Percentiles rank a stretch among this genome's conserved stretches.
Evolutionary conservation across 2,329 filamentous ascomycete species (phyloP).

Genomic region (Tolypocladium ovalisporum): DNA sequence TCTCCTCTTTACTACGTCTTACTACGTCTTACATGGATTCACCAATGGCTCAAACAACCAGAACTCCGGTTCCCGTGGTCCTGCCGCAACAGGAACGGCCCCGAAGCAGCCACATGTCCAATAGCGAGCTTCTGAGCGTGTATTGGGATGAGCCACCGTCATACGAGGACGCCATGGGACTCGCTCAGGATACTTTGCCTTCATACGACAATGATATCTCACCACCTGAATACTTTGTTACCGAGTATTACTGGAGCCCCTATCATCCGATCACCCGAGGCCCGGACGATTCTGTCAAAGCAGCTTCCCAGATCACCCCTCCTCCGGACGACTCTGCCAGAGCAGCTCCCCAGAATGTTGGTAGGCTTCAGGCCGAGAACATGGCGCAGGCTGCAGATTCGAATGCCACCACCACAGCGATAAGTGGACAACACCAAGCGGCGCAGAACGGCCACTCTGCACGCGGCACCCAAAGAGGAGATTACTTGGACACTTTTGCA

Average conservation of each 20-base stretch:
- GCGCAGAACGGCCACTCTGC: neutral
- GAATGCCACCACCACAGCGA: neutral
- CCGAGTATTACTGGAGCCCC: neutral
- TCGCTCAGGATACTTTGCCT: neutral
- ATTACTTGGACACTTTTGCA: neutral
- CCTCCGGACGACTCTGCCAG: too few species aligned
- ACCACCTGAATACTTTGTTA: neutral
- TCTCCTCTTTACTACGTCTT: too few species aligned
- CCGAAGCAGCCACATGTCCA: neutral
- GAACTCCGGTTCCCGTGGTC: neutral
- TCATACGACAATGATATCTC: neutral
- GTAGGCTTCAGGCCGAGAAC: neutral
- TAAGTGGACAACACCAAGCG: neutral
- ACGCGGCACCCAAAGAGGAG: neutral
- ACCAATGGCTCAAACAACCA: neutral
- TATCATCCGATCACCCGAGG: neutral
- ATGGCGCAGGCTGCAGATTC: neutral
- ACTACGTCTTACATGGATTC: too few species aligned
- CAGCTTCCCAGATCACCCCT: too few species aligned
- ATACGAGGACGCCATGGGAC: neutral
- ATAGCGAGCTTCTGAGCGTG: neutral
- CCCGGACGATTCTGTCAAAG: neutral
- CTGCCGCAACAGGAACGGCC: neutral
- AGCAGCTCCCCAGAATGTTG: too few species aligned
- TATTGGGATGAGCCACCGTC: neutral